phyloP scores from a whole-genome alignment of 2,329 filamentous ascomycete species.

The Fusarium secorum region DNA sequence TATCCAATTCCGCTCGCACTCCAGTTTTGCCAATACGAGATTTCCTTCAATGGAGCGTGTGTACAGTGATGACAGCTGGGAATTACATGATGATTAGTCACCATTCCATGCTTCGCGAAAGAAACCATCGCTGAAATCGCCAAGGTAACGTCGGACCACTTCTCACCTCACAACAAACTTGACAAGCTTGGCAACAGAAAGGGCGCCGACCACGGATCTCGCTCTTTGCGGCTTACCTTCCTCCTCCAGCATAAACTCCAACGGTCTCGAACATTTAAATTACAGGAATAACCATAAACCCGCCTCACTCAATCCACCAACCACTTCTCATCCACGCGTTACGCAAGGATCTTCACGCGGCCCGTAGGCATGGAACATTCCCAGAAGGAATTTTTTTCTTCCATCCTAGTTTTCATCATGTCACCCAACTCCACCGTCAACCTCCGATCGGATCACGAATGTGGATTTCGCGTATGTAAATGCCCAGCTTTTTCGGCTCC shows the following conservation, averaged over 20 bases:
- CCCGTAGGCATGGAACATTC: slow-evolving; percentile 3
- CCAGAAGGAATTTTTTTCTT: slow-evolving; percentile 9
- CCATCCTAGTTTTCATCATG: slow-evolving; percentile 21
- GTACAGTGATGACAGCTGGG: rapidly evolving
- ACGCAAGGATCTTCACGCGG: slow-evolving; percentile 5
- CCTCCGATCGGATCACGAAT: slow-evolving; percentile 13
- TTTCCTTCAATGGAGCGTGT: rapidly evolving
- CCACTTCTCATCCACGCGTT: not conserved
- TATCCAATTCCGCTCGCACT: not conserved
- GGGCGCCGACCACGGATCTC: not conserved
- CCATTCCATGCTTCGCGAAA: not conserved
- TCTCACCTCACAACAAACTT: not conserved
- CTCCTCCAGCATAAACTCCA: not conserved
- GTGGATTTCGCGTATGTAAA: slow-evolving; percentile 22
- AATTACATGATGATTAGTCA: not conserved
- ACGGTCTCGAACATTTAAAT: not conserved
- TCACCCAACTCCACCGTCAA: slow-evolving; percentile 19
- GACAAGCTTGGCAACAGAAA: not conserved
- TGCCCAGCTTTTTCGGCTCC: slow-evolving; percentile 30
- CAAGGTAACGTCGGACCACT: not conserved
- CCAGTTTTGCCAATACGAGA: too few relatives aligned
- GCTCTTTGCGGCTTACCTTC: not conserved
- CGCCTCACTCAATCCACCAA: not conserved
- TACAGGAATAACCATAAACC: not conserved
- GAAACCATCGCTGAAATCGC: not conserved